A percentile compares a stretch with the other conserved stretches of the same genome.
Evolutionary conservation across 305 asterid species (phyloP).

Genomic region (Caryopteris hybrid): DNA sequence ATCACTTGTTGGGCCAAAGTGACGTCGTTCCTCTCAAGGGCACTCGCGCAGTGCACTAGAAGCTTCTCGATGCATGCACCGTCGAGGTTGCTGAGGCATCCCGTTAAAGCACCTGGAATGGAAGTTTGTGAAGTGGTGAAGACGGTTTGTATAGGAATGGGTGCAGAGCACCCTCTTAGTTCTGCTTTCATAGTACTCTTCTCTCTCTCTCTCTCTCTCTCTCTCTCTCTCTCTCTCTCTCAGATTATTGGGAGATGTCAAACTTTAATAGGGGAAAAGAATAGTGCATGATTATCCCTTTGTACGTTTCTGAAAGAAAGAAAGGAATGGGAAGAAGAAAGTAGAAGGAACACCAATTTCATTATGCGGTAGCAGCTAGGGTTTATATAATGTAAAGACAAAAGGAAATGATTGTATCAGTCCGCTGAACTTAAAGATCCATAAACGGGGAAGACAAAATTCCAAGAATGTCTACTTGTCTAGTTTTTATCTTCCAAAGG

Average conservation of each 20-base stretch:
- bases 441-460: neutral
- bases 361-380: conserved; percentile 10
- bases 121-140: conserved; percentile 36
- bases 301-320: neutral
- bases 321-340: neutral
- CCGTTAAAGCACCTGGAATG: conserved; percentile 40
- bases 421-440: no score
- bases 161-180: conserved; percentile 26
- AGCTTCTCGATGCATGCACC: conserved; percentile 83
- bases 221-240: no score
- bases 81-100: conserved; percentile 55
- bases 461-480: neutral
- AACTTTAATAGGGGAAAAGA: neutral
- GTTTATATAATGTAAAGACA: conserved; percentile 2
- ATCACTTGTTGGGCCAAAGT: conserved; percentile 80
- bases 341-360: no score
- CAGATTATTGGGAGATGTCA: no score
- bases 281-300: neutral
- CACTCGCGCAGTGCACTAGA: conserved; percentile 63
- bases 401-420: neutral
- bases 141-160: conserved; percentile 32
- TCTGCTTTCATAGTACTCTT: conserved; percentile 50
- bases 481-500: neutral
- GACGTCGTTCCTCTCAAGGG: conserved; percentile 64
- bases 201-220: neutral